Conservation (phyloP, 148 eudicot genomes). For the Vaccinium vitisidaea region DNA sequence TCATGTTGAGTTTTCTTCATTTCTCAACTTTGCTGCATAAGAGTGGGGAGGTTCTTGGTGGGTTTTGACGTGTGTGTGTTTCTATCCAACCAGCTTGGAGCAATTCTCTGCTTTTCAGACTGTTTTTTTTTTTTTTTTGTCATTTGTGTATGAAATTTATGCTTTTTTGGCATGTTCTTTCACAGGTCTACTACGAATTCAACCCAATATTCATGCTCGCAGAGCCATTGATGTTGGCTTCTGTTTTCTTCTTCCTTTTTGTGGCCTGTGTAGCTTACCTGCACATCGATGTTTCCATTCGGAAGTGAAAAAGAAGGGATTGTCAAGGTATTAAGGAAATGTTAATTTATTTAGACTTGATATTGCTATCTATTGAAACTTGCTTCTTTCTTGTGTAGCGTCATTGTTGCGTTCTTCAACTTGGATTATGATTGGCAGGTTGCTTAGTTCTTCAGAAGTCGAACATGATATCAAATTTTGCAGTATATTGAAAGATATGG, state of each 20-base stretch:
- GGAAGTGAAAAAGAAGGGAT: conserved; percentile 42
- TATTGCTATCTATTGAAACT: not conserved
- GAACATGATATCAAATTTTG: not conserved
- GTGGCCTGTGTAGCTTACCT: conserved; percentile 72
- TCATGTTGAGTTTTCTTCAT: not conserved
- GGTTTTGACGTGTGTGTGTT: not conserved
- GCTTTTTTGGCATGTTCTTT: not conserved
- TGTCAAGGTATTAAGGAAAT: conserved; percentile 15
- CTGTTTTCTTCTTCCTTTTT: conserved; percentile 73
- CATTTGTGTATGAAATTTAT: not conserved
- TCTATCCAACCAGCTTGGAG: not conserved
- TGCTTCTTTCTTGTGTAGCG: conserved; percentile 1
- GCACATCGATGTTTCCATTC: conserved; percentile 69
- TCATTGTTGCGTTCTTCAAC: not conserved
- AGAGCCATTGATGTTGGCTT: conserved; percentile 85
- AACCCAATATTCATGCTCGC: conserved; percentile 86
- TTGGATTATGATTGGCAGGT: not conserved
- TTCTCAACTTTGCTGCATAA: not conserved
- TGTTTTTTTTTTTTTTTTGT: not conserved
- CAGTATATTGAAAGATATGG: not conserved
- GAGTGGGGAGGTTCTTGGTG: not conserved
- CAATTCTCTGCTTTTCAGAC: not conserved
- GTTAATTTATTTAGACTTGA: not conserved
- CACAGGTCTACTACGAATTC: conserved; percentile 90
- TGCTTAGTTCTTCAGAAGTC: not conserved